A percentile compares a stretch with the other conserved stretches of the same genome.
phyloP scores from a whole-genome alignment of 2,329 filamentous ascomycete genomes.

The Talaromyces pinophilus region DNA sequence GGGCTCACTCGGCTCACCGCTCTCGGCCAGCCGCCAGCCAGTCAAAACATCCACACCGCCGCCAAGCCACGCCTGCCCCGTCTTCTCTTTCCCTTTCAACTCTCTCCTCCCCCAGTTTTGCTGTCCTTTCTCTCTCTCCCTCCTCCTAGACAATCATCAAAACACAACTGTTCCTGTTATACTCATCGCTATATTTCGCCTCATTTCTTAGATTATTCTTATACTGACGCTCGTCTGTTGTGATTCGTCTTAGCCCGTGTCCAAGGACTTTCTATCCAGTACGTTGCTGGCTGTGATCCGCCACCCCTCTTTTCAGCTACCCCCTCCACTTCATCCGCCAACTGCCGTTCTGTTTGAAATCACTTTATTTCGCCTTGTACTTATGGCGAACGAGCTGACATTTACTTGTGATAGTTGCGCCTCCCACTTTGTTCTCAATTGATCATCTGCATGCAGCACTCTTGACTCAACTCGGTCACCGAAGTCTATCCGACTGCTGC shows the following conservation, averaged over 20 bases:
- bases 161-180: not conserved
- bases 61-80: slow-evolving; percentile 7
- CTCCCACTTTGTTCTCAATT: not conserved
- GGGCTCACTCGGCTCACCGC: slow-evolving; percentile 17
- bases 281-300: slow-evolving; percentile 8
- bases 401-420: not conserved
- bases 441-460: slow-evolving; percentile 1
- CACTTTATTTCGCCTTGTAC: not conserved
- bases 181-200: not conserved
- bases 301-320: slow-evolving; percentile 20
- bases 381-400: not conserved
- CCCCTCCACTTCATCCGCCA: slow-evolving; percentile 24
- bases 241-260: not conserved
- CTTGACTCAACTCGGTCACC: slow-evolving; percentile 9
- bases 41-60: slow-evolving; percentile 4
- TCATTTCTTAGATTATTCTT: not conserved
- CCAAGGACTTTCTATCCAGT: slow-evolving; percentile 8
- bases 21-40: slow-evolving; percentile 6
- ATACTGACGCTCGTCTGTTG: not conserved
- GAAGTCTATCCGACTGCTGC: not conserved
- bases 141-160: not conserved
- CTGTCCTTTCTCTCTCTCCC: slow-evolving; percentile 3
- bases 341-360: slow-evolving; percentile 6
- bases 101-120: not conserved
- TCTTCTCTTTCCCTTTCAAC: slow-evolving; percentile 3